Evolutionary conservation across 2,329 filamentous ascomycete species (phyloP).

Genomic region (Talaromyces sp.): DNA sequence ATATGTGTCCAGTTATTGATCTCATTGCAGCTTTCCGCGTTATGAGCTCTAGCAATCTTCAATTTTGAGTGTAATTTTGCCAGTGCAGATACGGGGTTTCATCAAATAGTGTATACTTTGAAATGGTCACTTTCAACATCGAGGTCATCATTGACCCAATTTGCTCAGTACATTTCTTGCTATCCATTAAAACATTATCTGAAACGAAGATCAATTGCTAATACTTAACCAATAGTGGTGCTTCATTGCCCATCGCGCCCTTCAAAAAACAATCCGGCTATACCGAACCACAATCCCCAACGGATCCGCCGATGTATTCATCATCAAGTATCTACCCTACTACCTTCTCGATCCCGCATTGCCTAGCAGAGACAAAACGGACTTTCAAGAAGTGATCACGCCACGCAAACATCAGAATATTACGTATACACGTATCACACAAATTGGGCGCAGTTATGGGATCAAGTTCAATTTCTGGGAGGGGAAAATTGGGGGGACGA

Average conservation of each 20-base stretch:
- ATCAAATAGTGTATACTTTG: background rate
- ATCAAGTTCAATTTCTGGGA: conserved; percentile 12
- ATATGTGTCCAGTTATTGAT: too few species aligned
- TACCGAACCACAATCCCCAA: conserved; percentile 13
- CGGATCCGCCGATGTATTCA: conserved; percentile 14
- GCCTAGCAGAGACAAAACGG: conserved; percentile 4
- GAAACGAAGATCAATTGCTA: too few species aligned
- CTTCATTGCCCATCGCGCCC: conserved; percentile 11
- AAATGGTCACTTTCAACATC: conserved; percentile 12
- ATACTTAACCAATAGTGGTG: conserved; percentile 10
- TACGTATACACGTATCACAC: conserved; percentile 12
- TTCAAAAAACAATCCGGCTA: conserved; percentile 5
- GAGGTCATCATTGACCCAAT: conserved; percentile 13
- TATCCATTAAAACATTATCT: too few species aligned
- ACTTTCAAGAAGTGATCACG: background rate
- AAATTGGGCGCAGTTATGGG: conserved; percentile 10
- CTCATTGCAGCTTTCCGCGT: too few species aligned
- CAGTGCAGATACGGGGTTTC: background rate
- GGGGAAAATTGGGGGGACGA: conserved; percentile 9
- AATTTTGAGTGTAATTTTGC: background rate
- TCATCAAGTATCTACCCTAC: conserved; percentile 14
- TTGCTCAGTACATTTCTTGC: conserved; percentile 7
- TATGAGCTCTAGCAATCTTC: background rate
- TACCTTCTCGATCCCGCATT: conserved; percentile 14
- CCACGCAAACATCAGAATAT: background rate